phyloP scores from a whole-genome alignment of 139 green algal species.

The Yamagishiella unicocca region DNA sequence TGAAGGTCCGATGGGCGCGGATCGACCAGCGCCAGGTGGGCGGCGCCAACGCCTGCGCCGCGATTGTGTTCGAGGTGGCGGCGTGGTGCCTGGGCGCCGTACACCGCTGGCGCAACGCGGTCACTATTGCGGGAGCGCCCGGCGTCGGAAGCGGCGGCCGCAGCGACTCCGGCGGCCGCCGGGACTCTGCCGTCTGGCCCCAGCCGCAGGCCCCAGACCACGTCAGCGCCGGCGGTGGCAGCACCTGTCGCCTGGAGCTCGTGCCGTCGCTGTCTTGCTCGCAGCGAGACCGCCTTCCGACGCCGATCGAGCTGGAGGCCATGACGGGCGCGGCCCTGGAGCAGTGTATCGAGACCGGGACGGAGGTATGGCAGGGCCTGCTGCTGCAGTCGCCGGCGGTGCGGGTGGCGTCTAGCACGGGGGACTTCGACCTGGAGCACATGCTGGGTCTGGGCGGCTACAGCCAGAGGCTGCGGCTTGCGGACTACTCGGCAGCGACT shows the following conservation, averaged over 20 bases:
- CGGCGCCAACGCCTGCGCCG: constrained; percentile 42
- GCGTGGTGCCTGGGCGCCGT: constrained; percentile 31
- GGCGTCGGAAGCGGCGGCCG: neutral
- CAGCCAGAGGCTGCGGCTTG: constrained; percentile 5
- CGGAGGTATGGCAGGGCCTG: constrained; percentile 17
- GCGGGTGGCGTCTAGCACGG: neutral
- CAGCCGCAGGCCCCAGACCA: neutral
- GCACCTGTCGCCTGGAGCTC: neutral
- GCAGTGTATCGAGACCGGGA: constrained; percentile 2
- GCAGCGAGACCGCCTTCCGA: neutral
- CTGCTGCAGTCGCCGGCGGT: neutral
- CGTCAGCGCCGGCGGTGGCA: constrained; percentile 1
- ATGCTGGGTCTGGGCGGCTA: constrained; percentile 38
- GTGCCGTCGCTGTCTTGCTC: neutral
- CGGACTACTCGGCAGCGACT: constrained; percentile 13
- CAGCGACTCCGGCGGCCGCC: neutral
- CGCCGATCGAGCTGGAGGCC: neutral
- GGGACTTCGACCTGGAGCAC: constrained; percentile 46
- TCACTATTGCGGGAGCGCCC: neutral
- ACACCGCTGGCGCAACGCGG: neutral
- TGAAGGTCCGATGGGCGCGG: constrained; percentile 37
- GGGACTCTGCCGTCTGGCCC: neutral
- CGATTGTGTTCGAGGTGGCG: constrained; percentile 38
- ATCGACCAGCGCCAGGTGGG: constrained; percentile 28
- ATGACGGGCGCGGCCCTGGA: constrained; percentile 14